Base-by-base conservation (phyloP, 139 green algal species). In the Astrephomene gubernaculifera region DNA sequence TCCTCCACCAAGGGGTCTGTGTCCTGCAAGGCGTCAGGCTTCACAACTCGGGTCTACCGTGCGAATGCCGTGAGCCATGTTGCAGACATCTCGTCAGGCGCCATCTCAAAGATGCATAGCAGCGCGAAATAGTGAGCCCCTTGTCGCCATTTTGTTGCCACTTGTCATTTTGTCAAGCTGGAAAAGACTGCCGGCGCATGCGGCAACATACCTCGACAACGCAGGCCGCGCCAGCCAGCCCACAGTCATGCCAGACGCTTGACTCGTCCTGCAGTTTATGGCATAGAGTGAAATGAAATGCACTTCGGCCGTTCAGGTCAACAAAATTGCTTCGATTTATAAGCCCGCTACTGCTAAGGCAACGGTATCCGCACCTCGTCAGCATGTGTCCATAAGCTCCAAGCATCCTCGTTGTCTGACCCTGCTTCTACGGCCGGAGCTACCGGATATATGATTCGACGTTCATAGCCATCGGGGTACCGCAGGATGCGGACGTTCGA, bases 401-500 rank as follows among this genome's bases (percentile, higher is more conserved):
- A 84, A 9, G 31, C 29, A 0, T 83, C 76, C n/a, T 84, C 63
- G 5, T 65, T 3, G 10, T 84, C 78, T 0, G 41, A 33, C 31
- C 74, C 61, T 0, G 41, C 38, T 14, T 61, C 75, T 19, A 38
- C 27, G 1, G 52, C 63, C 7, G 43, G 27, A 14, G 22, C 53
- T 2, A 27, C 36, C 22, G 92, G 90, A 61, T 95, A 95, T 21
- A 87, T 71, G 39, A 95, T 92, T 53, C 81, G 78, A 22, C 92
- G 73, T 53, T 93, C 91, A 9, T 73, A 36, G 21, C 92, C 92
- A 53, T 94, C 88, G 3, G 92, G 92, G 52, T 95, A 95, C 8
- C 92, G 69, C 38, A 94, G 82, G 22, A 94, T 72, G 1, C 91
- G 88, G 69, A 73, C 76, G 29, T 5, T 57, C 2, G 36, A 27